These are phyloP conservation scores for Komagataella ulmi DNA, from an alignment of 805 yeast species.

Conservation along the genomic window DNA sequence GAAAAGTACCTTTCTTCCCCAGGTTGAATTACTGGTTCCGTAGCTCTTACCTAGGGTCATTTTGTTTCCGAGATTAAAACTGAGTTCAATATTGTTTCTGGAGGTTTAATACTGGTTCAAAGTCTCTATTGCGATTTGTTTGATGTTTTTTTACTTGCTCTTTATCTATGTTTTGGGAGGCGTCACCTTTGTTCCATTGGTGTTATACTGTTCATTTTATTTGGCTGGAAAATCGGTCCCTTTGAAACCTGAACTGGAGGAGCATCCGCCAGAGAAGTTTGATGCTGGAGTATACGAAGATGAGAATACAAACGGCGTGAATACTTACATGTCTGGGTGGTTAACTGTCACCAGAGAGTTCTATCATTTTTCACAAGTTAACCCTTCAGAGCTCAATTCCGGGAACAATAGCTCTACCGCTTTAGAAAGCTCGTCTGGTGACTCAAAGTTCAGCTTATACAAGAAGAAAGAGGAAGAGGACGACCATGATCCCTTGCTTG, in stretches of 20 bases:
- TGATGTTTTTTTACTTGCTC: conserved; percentile 8
- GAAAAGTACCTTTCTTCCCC: background rate
- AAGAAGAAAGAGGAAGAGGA: conserved; percentile 2
- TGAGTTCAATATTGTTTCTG: no score
- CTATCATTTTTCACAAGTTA: conserved; percentile 33
- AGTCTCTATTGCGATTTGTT: background rate
- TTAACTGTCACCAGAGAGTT: conserved; percentile 73
- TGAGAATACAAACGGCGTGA: conserved; percentile 42
- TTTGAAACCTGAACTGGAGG: conserved; percentile 12
- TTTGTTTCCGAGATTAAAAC: background rate
- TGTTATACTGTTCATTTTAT: conserved; percentile 25
- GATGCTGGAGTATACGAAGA: conserved; percentile 54
- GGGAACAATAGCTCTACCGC: conserved; percentile 1
- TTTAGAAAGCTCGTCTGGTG: conserved; percentile 9
- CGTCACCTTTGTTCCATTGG: conserved; percentile 59
- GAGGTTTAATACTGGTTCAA: background rate
- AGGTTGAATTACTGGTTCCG: background rate
- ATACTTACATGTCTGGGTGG: conserved; percentile 63
- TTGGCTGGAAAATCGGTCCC: conserved; percentile 22
- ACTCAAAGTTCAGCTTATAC: conserved; percentile 1
- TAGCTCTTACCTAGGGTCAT: background rate
- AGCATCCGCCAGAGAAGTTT: conserved; percentile 22
- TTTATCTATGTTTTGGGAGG: conserved; percentile 66
- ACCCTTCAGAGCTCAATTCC: conserved; percentile 11
- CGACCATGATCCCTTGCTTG: conserved; percentile 12